Evolutionary conservation across 176 grass and related monocot genomes (phyloP).

Genomic region (Phyllostachys edulis): DNA sequence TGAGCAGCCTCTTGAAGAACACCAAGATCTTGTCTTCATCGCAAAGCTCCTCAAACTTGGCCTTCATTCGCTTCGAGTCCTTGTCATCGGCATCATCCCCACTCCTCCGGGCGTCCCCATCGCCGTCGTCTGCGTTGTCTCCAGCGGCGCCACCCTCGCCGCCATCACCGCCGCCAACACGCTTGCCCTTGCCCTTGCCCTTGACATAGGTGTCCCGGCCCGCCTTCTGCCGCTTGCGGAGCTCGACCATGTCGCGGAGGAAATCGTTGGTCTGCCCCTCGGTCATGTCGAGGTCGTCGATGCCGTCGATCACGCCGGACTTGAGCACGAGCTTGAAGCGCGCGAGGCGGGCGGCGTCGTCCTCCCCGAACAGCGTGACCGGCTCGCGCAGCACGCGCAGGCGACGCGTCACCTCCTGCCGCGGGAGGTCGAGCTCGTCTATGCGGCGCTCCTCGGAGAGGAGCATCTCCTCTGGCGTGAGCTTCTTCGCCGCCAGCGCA

Average conservation of each 20-base stretch:
- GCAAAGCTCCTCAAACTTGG: constrained; percentile 78
- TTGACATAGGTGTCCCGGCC: constrained; percentile 51
- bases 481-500: constrained; percentile 45
- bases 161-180: constrained; percentile 31
- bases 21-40: constrained; percentile 89
- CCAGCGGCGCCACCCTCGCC: constrained; percentile 37
- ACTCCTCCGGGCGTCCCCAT: constrained; percentile 34
- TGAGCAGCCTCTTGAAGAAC: constrained; percentile 79
- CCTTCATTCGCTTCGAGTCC: constrained; percentile 63
- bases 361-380: constrained; percentile 81
- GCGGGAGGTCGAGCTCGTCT: constrained; percentile 58
- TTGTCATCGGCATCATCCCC: constrained; percentile 63
- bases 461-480: constrained; percentile 34
- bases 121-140: constrained; percentile 26
- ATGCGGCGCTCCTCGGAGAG: constrained; percentile 50
- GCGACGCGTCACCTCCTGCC: constrained; percentile 73
- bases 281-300: constrained; percentile 75
- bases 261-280: constrained; percentile 95
- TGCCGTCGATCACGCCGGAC: constrained; percentile 66
- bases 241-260: constrained; percentile 83
- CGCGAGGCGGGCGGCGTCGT: constrained; percentile 60
- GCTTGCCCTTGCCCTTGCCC: constrained; percentile 46
- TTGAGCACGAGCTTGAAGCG: constrained; percentile 73
- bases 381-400: constrained; percentile 81
- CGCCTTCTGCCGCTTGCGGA: constrained; percentile 65